Conservation (phyloP, 306 rosid genomes). For the Inga oerstediana region DNA sequence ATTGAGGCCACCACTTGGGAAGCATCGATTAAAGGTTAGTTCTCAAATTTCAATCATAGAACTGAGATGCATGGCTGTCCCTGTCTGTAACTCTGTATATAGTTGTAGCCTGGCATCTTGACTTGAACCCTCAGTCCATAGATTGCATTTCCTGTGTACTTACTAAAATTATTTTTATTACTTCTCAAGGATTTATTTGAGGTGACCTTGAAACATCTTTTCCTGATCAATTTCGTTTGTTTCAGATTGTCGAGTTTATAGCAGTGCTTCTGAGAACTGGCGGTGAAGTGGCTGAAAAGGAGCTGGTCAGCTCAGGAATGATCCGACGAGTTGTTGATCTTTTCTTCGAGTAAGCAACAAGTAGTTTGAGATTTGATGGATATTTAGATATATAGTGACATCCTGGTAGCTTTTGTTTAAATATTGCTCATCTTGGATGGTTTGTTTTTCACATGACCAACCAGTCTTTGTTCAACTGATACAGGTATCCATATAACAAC, state of each 20-base stretch:
- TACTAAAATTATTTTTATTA: background rate
- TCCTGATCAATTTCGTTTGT: slow-evolving; percentile 23
- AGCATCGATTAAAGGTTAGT: slow-evolving; percentile 89
- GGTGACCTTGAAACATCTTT: slow-evolving; percentile 19
- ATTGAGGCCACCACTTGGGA: slow-evolving; percentile 98
- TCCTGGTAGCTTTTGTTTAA: slow-evolving; percentile 15
- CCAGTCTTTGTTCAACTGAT: slow-evolving; percentile 29
- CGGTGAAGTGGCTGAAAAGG: slow-evolving; percentile 83
- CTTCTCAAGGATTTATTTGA: slow-evolving; percentile 3
- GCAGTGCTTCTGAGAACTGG: slow-evolving; percentile 86
- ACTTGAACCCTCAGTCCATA: slow-evolving; percentile 2
- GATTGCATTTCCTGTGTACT: slow-evolving; percentile 8
- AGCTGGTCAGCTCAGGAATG: slow-evolving; percentile 89
- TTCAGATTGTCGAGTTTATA: slow-evolving; percentile 92
- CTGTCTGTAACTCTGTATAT: background rate
- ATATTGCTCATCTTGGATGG: slow-evolving; percentile 15
- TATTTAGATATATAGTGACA: slow-evolving; percentile 13
- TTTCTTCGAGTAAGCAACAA: slow-evolving; percentile 85
- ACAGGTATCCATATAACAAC: slow-evolving; percentile 90
- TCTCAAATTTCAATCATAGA: slow-evolving; percentile 11
- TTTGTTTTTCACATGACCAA: background rate
- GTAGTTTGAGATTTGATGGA: slow-evolving; percentile 2
- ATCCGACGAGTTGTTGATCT: slow-evolving; percentile 84
- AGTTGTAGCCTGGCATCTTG: slow-evolving; percentile 11
- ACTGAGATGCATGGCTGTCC: slow-evolving; percentile 13